Conservation (phyloP, 192 early-diverging fungal species). For the Kappamyces sp. region DNA sequence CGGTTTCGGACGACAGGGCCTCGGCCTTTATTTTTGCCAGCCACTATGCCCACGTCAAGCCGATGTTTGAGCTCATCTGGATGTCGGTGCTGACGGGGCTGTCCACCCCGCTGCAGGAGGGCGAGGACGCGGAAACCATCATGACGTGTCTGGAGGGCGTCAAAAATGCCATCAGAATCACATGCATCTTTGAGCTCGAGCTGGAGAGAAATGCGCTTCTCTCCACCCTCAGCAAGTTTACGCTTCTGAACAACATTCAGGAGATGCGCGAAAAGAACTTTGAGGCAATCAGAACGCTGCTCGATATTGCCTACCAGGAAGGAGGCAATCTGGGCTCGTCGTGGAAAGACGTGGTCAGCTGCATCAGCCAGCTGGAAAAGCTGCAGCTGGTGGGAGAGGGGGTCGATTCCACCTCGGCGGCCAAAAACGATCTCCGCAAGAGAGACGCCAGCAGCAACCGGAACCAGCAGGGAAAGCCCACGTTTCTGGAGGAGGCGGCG, state of each 20-base stretch:
- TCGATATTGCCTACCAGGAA: conserved; percentile 66
- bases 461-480: conserved; percentile 1
- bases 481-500: conserved; percentile 44
- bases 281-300: conserved; percentile 78
- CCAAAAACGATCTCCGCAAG: conserved; percentile 3
- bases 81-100: conserved; percentile 78
- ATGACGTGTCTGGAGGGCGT: conserved; percentile 62
- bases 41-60: conserved; percentile 79
- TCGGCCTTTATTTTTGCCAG: conserved; percentile 42
- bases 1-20: conserved; percentile 11
- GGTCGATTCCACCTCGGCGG: not conserved
- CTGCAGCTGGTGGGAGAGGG: conserved; percentile 64
- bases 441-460: not conserved
- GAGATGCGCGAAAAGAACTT: conserved; percentile 91
- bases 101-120: conserved; percentile 77
- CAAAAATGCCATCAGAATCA: conserved; percentile 70
- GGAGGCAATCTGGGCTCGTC: conserved; percentile 46
- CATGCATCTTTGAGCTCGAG: conserved; percentile 87
- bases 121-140: conserved; percentile 64
- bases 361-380: conserved; percentile 83
- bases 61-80: conserved; percentile 91
- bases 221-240: conserved; percentile 84
- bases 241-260: conserved; percentile 69
- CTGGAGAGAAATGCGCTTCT: conserved; percentile 85
- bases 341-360: conserved; percentile 84